Percentiles rank a stretch among this genome's conserved stretches.
Evolutionary conservation across 495 filamentous ascomycete species (phyloP).

Genomic region (Penicillium pancosmium): DNA sequence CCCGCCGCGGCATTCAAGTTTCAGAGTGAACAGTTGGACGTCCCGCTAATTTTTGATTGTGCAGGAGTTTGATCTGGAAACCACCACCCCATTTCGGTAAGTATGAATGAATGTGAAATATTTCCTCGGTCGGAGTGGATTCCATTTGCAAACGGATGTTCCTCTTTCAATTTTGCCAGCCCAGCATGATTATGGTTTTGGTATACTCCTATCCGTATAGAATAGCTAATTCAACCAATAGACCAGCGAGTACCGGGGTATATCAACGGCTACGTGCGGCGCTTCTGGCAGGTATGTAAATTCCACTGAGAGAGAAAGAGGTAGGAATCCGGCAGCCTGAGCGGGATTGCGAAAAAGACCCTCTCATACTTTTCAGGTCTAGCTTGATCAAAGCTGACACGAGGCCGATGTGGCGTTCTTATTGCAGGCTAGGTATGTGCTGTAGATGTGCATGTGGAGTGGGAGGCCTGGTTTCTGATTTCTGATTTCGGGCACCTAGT

Average conservation of each 20-base stretch:
- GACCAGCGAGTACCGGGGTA: constrained; percentile 87
- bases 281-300: constrained; percentile 85
- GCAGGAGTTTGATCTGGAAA: constrained; percentile 96
- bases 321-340: not conserved
- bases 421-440: constrained; percentile 39
- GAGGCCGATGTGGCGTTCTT: constrained; percentile 12
- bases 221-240: constrained; percentile 33
- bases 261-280: constrained; percentile 89
- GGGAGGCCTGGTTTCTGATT: not conserved
- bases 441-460: not conserved
- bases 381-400: constrained; percentile 11
- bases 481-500: not conserved
- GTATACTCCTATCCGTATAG: not conserved
- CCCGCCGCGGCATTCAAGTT: not conserved
- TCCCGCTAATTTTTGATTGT: not conserved
- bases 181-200: not conserved
- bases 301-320: not conserved
- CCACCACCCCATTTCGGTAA: constrained; percentile 94
- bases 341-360: not conserved
- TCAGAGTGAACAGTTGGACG: not conserved
- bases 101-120: constrained; percentile 5
- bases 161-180: not conserved
- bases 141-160: not conserved
- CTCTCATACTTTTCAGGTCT: not conserved
- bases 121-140: constrained; percentile 1